Base-by-base conservation (phyloP, 495 filamentous ascomycete genomes). In the Aspergillus conjunctus region DNA sequence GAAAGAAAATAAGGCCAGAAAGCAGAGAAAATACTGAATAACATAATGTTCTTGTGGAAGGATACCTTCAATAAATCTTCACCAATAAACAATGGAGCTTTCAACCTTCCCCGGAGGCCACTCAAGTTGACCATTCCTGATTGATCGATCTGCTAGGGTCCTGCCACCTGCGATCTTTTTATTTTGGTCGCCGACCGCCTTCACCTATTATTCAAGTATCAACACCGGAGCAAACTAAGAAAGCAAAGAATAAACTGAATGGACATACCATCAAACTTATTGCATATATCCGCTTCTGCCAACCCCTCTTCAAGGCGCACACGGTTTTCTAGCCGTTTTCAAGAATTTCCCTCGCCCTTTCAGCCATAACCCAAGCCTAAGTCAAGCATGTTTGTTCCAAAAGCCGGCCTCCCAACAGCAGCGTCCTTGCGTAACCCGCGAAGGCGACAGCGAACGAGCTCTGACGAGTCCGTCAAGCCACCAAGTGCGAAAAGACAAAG, bases 401-500 rank as follows among this genome's bases (percentile, higher is more conserved):
- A 77, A 58, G 71, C 82, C 54, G 66, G 76, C 56, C 67, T 72
- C 58, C 72, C 77, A 58, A 74, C 76, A 66, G 71, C 80, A 60
- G 69, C 77, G 7, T 72, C 82, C 53, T 71, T 77, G 51, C 83
- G 84, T 57, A 88, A 81, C 64, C 81, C 87, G 67, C 83, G 88
- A 58, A 77, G 90, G 60, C 87, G 87, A 54, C 86, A 85, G 69
- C 84, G 90, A 57, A 86, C 86, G 39, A 71, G 79, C 50, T 88
- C 84, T 62, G 81, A 86, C 62, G 88, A 91, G 56, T 81, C 81
- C 45, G 80, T 83, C 21, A 79, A 85, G 30, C 81, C 83, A 58
- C 86, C 87, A 60, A 89, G 85, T 68, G 82, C 88, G 17, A 93
- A 93, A 77, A 81, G 88, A 66, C 87, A 88, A 62, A 79, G 88